Conservation (phyloP, 148 eudicot genomes). For the Rhododendron williamsianum region DNA sequence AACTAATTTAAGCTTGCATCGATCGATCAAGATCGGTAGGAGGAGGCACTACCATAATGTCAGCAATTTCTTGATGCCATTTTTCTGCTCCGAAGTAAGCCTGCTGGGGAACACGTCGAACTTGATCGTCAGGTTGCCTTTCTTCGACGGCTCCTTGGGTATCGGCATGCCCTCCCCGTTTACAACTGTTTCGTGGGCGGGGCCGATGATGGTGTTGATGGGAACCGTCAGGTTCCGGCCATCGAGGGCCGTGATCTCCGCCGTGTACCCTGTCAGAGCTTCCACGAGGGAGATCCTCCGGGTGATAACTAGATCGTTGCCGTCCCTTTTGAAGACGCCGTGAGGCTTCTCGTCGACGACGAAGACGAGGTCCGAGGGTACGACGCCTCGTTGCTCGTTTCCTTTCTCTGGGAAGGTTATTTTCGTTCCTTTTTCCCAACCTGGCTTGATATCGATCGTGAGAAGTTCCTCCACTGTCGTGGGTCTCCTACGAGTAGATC, state of each 20-base stretch:
- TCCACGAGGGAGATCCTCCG: slow-evolving; percentile 61
- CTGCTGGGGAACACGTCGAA: slow-evolving; percentile 62
- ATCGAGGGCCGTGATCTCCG: slow-evolving; percentile 57
- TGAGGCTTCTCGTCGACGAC: slow-evolving; percentile 77
- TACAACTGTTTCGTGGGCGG: slow-evolving; percentile 55
- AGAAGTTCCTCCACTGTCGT: slow-evolving; percentile 65
- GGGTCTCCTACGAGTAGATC: slow-evolving; percentile 40
- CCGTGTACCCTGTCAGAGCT: slow-evolving; percentile 64
- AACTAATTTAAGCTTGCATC: slow-evolving; percentile 18
- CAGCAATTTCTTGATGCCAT: slow-evolving; percentile 54
- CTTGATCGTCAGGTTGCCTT: slow-evolving; percentile 56
- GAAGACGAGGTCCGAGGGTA: slow-evolving; percentile 66
- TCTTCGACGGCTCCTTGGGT: slow-evolving; percentile 58
- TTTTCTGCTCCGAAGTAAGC: slow-evolving; percentile 68
- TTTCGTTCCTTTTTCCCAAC: slow-evolving; percentile 80
- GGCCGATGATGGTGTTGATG: slow-evolving; percentile 44
- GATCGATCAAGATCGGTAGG: slow-evolving; percentile 17
- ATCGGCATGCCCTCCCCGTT: slow-evolving; percentile 75
- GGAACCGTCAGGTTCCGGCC: slow-evolving; percentile 54
- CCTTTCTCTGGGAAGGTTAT: slow-evolving; percentile 71
- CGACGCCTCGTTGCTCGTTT: slow-evolving; percentile 54
- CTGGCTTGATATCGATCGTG: slow-evolving; percentile 66
- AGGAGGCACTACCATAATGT: slow-evolving; percentile 20
- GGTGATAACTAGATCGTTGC: slow-evolving; percentile 52
- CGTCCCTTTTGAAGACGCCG: slow-evolving; percentile 51